A percentile compares a stretch with the other conserved stretches of the same genome.
Conservation (phyloP, 768 basidiomycete genomes). For the Galerina marginata region DNA sequence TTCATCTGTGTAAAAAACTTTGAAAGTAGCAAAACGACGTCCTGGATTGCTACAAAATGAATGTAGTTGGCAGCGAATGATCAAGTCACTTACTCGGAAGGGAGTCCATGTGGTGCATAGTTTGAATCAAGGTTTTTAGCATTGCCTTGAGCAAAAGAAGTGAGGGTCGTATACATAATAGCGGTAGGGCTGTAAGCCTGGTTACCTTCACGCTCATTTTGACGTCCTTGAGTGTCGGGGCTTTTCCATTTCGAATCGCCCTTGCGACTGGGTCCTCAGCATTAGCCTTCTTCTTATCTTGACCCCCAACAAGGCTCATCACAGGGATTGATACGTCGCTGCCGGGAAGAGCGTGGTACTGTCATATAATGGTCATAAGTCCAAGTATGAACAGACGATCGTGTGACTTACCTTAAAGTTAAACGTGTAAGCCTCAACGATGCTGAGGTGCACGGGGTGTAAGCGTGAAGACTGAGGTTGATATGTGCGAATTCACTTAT, state of each 20-base stretch:
- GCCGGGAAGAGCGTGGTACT: constrained; percentile 77
- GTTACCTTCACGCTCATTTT: constrained; percentile 80
- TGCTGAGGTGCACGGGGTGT: constrained; percentile 45
- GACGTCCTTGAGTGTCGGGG: constrained; percentile 80
- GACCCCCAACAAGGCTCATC: constrained; percentile 72
- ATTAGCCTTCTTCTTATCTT: constrained; percentile 24
- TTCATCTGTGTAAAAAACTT: constrained; percentile 81
- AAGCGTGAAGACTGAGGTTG: not conserved
- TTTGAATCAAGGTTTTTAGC: constrained; percentile 77
- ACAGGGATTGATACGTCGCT: constrained; percentile 65
- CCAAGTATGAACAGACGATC: not conserved
- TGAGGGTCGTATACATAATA: not conserved
- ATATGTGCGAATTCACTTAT: constrained; percentile 48
- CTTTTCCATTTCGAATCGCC: constrained; percentile 61
- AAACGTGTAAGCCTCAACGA: constrained; percentile 89
- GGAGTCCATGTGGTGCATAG: constrained; percentile 80
- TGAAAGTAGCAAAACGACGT: constrained; percentile 87
- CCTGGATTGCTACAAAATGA: constrained; percentile 42
- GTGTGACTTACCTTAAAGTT: constrained; percentile 66
- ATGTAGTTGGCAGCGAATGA: not conserved
- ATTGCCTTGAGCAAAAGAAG: constrained; percentile 51
- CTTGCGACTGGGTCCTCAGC: constrained; percentile 62
- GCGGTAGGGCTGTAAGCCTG: not conserved
- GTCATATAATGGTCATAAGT: not conserved
- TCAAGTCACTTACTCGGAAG: constrained; percentile 65